Conservation (phyloP, 352 stramenopile species). For the Phytophthora agathidicida region DNA sequence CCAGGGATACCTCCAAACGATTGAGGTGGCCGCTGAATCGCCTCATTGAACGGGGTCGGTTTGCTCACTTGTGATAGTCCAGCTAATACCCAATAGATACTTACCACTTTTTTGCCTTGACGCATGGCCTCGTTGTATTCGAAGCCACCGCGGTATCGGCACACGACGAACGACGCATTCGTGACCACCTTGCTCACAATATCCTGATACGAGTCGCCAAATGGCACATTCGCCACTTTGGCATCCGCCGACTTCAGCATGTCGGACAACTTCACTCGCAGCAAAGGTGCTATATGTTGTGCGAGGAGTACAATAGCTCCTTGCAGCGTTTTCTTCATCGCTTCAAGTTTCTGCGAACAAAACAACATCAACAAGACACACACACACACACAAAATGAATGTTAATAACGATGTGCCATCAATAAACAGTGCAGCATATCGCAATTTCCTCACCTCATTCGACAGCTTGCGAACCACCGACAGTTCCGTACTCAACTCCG, state of each 20-base stretch:
- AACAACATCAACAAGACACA: no score
- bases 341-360: slow-evolving; percentile 46
- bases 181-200: slow-evolving; percentile 81
- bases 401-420: slow-evolving; percentile 1
- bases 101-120: slow-evolving; percentile 77
- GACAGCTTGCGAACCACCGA: slow-evolving; percentile 55
- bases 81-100: slow-evolving; percentile 82
- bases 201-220: slow-evolving; percentile 73
- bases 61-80: slow-evolving; percentile 46
- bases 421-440: neutral
- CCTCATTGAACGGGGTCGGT: slow-evolving; percentile 46
- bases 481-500: slow-evolving; percentile 48
- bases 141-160: slow-evolving; percentile 77
- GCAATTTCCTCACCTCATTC: slow-evolving; percentile 38
- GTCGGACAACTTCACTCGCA: slow-evolving; percentile 70
- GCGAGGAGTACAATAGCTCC: slow-evolving; percentile 75
- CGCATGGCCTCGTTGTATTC: slow-evolving; percentile 80
- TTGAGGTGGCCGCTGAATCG: slow-evolving; percentile 62
- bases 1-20: slow-evolving; percentile 70
- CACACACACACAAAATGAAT: no score
- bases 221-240: slow-evolving; percentile 81
- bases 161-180: slow-evolving; percentile 85
- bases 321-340: slow-evolving; percentile 57
- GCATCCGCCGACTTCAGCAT: slow-evolving; percentile 73
- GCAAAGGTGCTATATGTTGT: slow-evolving; percentile 69